Evolutionary conservation across 2,329 filamentous ascomycete species (phyloP).

Genomic region (Pseudocercospora cruenta): DNA sequence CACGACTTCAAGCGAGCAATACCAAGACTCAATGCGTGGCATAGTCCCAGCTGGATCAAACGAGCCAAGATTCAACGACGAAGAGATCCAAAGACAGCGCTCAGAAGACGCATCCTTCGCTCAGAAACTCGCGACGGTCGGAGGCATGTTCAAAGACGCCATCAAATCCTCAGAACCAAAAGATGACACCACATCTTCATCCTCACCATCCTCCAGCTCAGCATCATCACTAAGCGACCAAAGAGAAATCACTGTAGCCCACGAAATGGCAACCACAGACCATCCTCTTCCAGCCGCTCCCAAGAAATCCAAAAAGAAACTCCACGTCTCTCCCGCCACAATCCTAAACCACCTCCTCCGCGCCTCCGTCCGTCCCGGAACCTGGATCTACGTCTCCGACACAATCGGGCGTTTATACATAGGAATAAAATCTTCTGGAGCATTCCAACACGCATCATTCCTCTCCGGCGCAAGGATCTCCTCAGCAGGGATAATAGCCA

Average conservation of each 20-base stretch:
- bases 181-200: conserved; percentile 7
- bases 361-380: conserved; percentile 78
- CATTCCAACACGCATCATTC: conserved; percentile 92
- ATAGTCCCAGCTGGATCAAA: conserved; percentile 49
- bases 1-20: conserved; percentile 71
- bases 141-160: conserved; percentile 20
- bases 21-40: conserved; percentile 75
- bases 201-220: conserved; percentile 45
- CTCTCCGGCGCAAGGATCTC: conserved; percentile 79
- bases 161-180: conserved; percentile 9
- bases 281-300: neutral
- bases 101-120: conserved; percentile 19
- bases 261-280: conserved; percentile 57
- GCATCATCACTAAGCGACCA: conserved; percentile 37
- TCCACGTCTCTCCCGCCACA: conserved; percentile 70
- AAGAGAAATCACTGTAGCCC: neutral
- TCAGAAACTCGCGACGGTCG: conserved; percentile 24
- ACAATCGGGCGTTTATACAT: conserved; percentile 83
- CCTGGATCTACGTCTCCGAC: conserved; percentile 91
- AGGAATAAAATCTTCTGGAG: conserved; percentile 82
- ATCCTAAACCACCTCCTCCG: conserved; percentile 78
- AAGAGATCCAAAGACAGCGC: conserved; percentile 16
- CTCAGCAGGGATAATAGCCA: conserved; percentile 79
- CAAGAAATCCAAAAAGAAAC: conserved; percentile 49
- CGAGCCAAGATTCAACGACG: conserved; percentile 42